These are phyloP conservation scores for Telfairia occidentalis DNA, from an alignment of 331 rosid species.

Conservation along the genomic window DNA sequence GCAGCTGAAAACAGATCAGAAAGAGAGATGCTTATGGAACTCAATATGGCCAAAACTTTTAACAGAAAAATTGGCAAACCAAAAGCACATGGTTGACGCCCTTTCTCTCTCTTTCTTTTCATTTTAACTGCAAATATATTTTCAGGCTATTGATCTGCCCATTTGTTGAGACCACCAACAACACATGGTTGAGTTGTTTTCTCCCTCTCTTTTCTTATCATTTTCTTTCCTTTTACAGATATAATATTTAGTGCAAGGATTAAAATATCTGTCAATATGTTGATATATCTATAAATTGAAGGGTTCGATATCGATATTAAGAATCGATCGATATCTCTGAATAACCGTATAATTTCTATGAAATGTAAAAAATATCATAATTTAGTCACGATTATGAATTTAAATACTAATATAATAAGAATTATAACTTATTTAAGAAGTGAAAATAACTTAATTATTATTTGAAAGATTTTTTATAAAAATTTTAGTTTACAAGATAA, in stretches of 20 bases:
- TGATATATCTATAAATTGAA: no score
- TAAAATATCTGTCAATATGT: no score
- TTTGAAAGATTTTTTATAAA: no score
- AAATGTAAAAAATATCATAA: no score
- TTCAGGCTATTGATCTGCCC: not conserved
- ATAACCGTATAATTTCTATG: no score
- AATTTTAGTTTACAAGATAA: no score
- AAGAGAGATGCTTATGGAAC: not conserved
- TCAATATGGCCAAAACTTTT: not conserved
- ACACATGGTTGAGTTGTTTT: not conserved
- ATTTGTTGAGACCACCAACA: not conserved
- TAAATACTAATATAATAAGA: no score
- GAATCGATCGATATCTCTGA: no score
- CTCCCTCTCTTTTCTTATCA: not conserved
- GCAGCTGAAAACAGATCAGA: not conserved
- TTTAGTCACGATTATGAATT: no score
- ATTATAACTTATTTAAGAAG: no score
- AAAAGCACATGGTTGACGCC: not conserved
- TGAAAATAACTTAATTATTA: no score
- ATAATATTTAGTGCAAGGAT: not conserved
- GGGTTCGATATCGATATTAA: no score
- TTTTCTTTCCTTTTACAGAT: conserved; percentile 1
- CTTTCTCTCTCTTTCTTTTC: not conserved
- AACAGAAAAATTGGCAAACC: not conserved
- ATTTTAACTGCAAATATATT: not conserved